Conservation (phyloP, 768 basidiomycete species). For the Suillus placidus region DNA sequence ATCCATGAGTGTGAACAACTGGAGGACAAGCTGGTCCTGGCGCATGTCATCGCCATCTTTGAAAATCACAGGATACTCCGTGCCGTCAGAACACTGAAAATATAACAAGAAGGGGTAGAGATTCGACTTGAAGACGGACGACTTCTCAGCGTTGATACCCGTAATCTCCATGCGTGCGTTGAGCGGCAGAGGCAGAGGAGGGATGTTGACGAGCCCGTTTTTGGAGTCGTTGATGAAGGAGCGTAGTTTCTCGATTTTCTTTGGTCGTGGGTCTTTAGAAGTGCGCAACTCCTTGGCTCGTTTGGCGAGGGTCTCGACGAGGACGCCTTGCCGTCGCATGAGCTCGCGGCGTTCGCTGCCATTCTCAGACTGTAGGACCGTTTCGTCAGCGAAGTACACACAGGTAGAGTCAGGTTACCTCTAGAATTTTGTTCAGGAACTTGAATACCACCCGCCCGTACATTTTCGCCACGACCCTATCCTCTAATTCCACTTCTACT, state of each 20-base stretch:
- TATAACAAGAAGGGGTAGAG: conserved; percentile 89
- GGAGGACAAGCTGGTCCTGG: conserved; percentile 97
- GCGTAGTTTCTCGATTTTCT: conserved; percentile 97
- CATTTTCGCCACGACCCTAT: conserved; percentile 87
- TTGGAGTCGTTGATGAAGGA: conserved; percentile 82
- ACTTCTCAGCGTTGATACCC: conserved; percentile 90
- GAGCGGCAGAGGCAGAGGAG: conserved; percentile 85
- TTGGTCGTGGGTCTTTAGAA: conserved; percentile 91
- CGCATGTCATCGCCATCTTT: conserved; percentile 99
- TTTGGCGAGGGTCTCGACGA: conserved; percentile 83
- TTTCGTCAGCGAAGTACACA: conserved; percentile 4
- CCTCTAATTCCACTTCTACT: conserved; percentile 87
- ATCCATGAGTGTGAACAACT: conserved; percentile 99
- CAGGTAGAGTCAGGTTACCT: conserved; percentile 49
- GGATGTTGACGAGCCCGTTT: conserved; percentile 77
- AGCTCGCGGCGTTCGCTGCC: conserved; percentile 83
- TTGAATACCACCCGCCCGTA: conserved; percentile 89
- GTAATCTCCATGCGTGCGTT: conserved; percentile 85
- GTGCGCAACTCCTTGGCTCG: conserved; percentile 85
- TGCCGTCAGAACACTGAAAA: conserved; percentile 83
- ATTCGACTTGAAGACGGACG: conserved; percentile 96
- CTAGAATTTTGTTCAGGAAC: conserved; percentile 85
- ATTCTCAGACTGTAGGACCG: conserved; percentile 55
- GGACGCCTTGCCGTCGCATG: conserved; percentile 89
- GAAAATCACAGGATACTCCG: conserved; percentile 94